Percentiles rank a stretch among this genome's conserved stretches.
These are phyloP conservation scores for Endocalyx cinctus DNA, from an alignment of 2,329 filamentous ascomycete species.

Conservation along the genomic window DNA sequence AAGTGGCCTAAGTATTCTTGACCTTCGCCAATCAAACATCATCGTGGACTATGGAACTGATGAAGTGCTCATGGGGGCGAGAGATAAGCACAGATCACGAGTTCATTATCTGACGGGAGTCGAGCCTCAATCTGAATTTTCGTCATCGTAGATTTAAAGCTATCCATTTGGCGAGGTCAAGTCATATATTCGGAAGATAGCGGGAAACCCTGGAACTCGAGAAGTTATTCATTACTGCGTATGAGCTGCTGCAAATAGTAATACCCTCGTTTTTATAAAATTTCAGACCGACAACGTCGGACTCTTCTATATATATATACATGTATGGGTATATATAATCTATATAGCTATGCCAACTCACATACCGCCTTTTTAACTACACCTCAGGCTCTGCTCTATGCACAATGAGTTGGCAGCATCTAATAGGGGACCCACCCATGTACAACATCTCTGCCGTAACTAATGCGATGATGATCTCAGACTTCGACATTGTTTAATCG, in stretches of 20 bases:
- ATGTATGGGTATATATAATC: too few species aligned
- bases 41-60: too few species aligned
- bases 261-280: too few species aligned
- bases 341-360: constrained; percentile 20
- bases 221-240: too few species aligned
- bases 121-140: constrained; percentile 21
- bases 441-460: constrained; percentile 20
- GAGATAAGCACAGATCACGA: constrained; percentile 30
- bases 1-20: constrained; percentile 22
- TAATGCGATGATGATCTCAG: constrained; percentile 12
- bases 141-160: too few species aligned
- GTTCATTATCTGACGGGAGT: constrained; percentile 26
- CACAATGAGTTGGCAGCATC: constrained; percentile 31
- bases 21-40: constrained; percentile 27
- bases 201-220: too few species aligned
- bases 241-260: too few species aligned
- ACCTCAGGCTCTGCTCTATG: constrained; percentile 27
- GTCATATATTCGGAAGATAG: too few species aligned
- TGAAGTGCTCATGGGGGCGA: too few species aligned
- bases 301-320: constrained; percentile 20
- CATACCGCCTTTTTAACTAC: constrained; percentile 31
- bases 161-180: too few species aligned
- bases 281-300: constrained; percentile 9
- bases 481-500: too few species aligned
- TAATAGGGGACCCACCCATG: constrained; percentile 27